Evolutionary conservation across 2,329 filamentous ascomycete genomes (phyloP).

Genomic region (Curvularia sp.): DNA sequence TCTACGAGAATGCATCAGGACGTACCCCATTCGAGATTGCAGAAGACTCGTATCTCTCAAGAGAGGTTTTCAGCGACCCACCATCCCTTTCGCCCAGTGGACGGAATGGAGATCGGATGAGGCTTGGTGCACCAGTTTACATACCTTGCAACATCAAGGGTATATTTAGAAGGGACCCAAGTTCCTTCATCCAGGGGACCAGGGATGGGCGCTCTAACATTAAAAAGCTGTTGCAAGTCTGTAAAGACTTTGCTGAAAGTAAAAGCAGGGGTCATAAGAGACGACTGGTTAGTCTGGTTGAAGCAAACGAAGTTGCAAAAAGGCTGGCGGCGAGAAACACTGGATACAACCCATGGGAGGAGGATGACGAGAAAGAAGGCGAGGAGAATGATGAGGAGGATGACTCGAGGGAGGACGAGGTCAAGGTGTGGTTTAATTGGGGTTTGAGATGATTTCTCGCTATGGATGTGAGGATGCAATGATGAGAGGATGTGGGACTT

Average conservation of each 20-base stretch:
- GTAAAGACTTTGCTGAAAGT: conserved; percentile 38
- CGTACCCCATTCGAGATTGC: conserved; percentile 74
- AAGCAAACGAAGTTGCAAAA: conserved; percentile 68
- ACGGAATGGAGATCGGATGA: background rate
- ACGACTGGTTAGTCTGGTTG: conserved; percentile 62
- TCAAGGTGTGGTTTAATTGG: conserved; percentile 2
- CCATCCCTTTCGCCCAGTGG: conserved; percentile 14
- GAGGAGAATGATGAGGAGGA: conserved; percentile 44
- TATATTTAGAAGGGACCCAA: conserved; percentile 6
- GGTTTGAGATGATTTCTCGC: background rate
- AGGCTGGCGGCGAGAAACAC: conserved; percentile 61
- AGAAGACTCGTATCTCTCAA: conserved; percentile 60
- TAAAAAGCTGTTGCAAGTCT: conserved; percentile 49
- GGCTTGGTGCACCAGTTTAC: background rate
- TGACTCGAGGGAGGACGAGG: conserved; percentile 2
- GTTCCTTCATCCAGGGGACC: conserved; percentile 30
- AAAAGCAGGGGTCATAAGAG: conserved; percentile 52
- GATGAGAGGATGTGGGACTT: background rate
- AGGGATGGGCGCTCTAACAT: conserved; percentile 5
- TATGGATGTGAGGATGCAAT: background rate
- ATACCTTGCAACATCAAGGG: background rate
- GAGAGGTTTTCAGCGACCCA: conserved; percentile 33
- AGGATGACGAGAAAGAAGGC: background rate
- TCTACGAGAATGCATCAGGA: conserved; percentile 78
- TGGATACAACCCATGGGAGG: conserved; percentile 45